A percentile compares a stretch with the other conserved stretches of the same genome.
Conservation (phyloP, 768 basidiomycete genomes). For the Trametes coccinea region DNA sequence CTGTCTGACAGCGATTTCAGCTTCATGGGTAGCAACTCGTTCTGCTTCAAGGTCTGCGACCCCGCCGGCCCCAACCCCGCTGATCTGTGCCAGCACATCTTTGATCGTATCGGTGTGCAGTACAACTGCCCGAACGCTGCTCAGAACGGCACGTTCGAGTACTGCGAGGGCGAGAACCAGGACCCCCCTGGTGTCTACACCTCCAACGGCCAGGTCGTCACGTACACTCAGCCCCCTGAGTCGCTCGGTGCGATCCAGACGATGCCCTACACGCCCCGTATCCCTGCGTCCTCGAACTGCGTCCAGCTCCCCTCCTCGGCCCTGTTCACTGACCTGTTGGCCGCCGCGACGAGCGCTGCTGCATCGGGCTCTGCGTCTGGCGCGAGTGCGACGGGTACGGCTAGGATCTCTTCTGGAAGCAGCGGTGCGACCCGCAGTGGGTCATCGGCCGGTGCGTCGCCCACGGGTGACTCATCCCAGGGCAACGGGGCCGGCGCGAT, state of each 20-base stretch:
- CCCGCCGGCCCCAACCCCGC: constrained; percentile 49
- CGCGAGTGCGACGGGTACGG: no score
- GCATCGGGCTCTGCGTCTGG: constrained; percentile 13
- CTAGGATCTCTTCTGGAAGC: no score
- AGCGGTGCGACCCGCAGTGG: no score
- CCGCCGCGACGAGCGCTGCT: constrained; percentile 13
- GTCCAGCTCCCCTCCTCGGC: constrained; percentile 37
- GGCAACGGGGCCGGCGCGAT: constrained; percentile 23
- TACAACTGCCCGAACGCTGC: constrained; percentile 75
- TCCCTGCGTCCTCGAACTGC: constrained; percentile 48
- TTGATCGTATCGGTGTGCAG: constrained; percentile 70
- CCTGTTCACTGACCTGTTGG: constrained; percentile 35
- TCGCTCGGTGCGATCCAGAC: constrained; percentile 44
- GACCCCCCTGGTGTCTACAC: constrained; percentile 55
- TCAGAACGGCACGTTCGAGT: constrained; percentile 57
- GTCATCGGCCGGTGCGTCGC: background rate
- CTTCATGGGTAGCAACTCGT: constrained; percentile 65
- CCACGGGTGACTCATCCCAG: constrained; percentile 22
- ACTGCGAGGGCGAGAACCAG: constrained; percentile 68
- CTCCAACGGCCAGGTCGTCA: constrained; percentile 39
- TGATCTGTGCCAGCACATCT: constrained; percentile 68
- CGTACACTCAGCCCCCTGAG: constrained; percentile 51
- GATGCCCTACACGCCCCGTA: constrained; percentile 44
- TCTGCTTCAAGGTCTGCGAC: constrained; percentile 78
- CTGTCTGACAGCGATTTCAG: constrained; percentile 35